Base-by-base conservation (phyloP, 75 land plant genomes). In the Selaginella tamariscina region DNA sequence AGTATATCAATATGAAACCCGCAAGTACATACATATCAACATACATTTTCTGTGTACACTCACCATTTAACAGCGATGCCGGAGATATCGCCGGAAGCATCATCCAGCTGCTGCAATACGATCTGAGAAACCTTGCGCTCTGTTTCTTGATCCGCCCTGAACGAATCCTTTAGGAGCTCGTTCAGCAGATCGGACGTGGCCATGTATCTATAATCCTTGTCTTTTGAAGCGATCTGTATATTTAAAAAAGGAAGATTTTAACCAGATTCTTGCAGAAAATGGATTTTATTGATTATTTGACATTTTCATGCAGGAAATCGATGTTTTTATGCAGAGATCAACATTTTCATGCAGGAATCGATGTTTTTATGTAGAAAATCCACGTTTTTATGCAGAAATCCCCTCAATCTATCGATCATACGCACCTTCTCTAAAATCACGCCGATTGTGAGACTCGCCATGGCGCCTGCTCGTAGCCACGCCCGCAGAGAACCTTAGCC, bases 131-230 rank as follows among this genome's bases (percentile, higher is more conserved):
- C 65, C 65, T 83, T 89, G 29, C 75, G 57, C 83, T 94, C 98
- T 27, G 88, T 68, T 21, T 94, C 98, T 31, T 64, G 54, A 69
- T 94, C 98, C 68, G 82, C 73, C 70, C 77, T 94, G 32, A 94
- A 89, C 15, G 77, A 68, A 1, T 89, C 98, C 75, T 87, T 94
- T 65, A 74, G 84, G 23, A 94, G 64, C 71, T 94, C 98, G 75
- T 83, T 94, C 24, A 94, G 75, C 65, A 94, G 69, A 82, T 94
- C 98, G 56, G 98, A 94, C 9, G 98, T 94, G 32, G 98, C 98
- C 98, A 94, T 94, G 65, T 94, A 94, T 74, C 98, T 75, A 67
- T 81, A 94, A 70, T 94, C 98, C 65, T 94, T 94, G 76, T 94
- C 98, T 70, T 94, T 94, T 9, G 97, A 95, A 0, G 84, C 86